These are phyloP conservation scores for Aristolochia contorta DNA, from an alignment of 164 flowering plant genomes.

Conservation along the genomic window DNA sequence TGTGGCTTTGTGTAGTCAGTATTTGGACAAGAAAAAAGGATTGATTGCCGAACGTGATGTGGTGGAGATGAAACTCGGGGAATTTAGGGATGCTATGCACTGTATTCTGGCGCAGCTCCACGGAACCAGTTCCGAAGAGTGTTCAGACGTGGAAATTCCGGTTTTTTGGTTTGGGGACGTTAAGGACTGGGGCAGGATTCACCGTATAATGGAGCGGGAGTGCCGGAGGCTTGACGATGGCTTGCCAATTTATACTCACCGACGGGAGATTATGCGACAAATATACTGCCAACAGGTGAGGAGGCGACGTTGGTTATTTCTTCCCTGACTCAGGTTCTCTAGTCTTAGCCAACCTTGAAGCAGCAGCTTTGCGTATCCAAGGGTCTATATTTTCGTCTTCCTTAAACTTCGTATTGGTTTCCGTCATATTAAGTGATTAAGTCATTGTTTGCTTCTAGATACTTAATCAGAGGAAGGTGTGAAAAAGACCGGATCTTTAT, in stretches of 20 bases:
- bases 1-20: not conserved
- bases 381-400: not conserved
- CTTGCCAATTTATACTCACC: slow-evolving; percentile 51
- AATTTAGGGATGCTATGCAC: slow-evolving; percentile 47
- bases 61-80: slow-evolving; percentile 39
- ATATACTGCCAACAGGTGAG: slow-evolving; percentile 54
- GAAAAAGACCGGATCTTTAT: too few relatives aligned
- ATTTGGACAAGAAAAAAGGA: slow-evolving; percentile 20
- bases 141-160: slow-evolving; percentile 8
- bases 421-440: not conserved
- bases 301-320: not conserved
- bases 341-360: not conserved
- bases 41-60: slow-evolving; percentile 28
- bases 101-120: slow-evolving; percentile 35
- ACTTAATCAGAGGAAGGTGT: too few relatives aligned
- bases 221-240: slow-evolving; percentile 57
- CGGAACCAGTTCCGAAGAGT: slow-evolving; percentile 7
- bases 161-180: slow-evolving; percentile 23
- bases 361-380: not conserved
- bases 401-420: not conserved
- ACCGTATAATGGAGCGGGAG: slow-evolving; percentile 46
- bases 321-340: not conserved
- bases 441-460: too few relatives aligned
- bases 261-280: slow-evolving; percentile 35
- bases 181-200: slow-evolving; percentile 40